Evolutionary conservation across 495 filamentous ascomycete genomes (phyloP), one percentile per base, ranked within the genome.

Genomic region (Saxophila tyrrhenica): DNA sequence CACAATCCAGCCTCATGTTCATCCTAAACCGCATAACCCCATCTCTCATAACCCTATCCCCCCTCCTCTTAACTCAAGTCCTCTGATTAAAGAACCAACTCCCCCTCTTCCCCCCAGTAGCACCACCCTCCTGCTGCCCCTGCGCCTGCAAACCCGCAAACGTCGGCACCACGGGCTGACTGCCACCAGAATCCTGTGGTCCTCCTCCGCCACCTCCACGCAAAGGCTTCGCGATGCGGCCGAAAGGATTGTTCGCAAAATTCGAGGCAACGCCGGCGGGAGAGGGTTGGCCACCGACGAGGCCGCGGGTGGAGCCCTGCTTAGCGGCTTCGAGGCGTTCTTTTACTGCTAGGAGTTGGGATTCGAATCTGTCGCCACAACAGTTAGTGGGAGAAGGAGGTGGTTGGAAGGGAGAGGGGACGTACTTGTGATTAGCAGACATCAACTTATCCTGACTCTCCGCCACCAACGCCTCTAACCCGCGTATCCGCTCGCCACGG

Each of bases 401-500:
- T 13, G 41, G 15, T 3, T 10, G 22, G 39, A 17, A 8, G 19
- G 38, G 35, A 17, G 16, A 25, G 3, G 38, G 39, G 46, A 75
- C 85, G 61, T 80, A 94, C 92, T 90, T 81, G 69, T 96, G 90
- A 66, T 95, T 98, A 15, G 92, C 89, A 44, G 88, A 84, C 10
- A 89, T 94, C 53, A 98, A 73, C 72, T 97, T 98, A 71, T 97
- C 92, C 72, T 97, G 92, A 63, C 86, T 92, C 65, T 98, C 92
- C 70, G 94, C 90, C 59, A 98, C 81, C 69, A 98, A 74, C 63
- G 73, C 80, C 73, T 98, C 92, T 39, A 98, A 72, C 65, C 84
- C 89, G 64, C 89, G 82, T 64, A 98, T 98, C 50, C 92, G 86
- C 74, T 98, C 92, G 66, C 96, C 97, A 54, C 92, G 75, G 15